phyloP scores from a whole-genome alignment of 2,329 filamentous ascomycete species.

The Pseudopithomyces maydicus region DNA sequence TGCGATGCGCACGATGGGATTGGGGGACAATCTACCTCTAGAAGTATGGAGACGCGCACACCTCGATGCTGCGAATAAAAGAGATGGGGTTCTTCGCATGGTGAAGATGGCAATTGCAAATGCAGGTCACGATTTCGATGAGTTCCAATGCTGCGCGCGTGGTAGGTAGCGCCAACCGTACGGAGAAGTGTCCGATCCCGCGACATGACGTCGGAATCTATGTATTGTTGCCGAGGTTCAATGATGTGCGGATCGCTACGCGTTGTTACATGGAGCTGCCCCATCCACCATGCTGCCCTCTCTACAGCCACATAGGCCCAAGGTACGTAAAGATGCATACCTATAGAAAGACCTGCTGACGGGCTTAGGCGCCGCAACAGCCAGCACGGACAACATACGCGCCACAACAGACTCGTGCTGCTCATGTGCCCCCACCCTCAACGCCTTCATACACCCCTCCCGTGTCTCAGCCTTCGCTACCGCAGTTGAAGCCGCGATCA shows the following conservation, averaged over 20 bases:
- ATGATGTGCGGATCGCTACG: background rate
- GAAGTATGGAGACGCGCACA: slow-evolving; percentile 22
- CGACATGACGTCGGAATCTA: slow-evolving; percentile 34
- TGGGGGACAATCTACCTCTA: slow-evolving; percentile 19
- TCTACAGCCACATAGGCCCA: slow-evolving; percentile 48
- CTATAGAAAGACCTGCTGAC: slow-evolving; percentile 16
- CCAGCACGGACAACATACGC: slow-evolving; percentile 22
- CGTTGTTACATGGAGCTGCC: slow-evolving; percentile 14
- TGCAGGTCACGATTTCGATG: slow-evolving; percentile 6
- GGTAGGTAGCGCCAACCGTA: slow-evolving; percentile 17
- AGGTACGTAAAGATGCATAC: slow-evolving; percentile 26
- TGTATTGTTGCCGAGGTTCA: slow-evolving; percentile 33
- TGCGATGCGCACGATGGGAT: slow-evolving; percentile 37
- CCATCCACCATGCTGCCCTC: slow-evolving; percentile 42
- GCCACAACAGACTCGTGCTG: slow-evolving; percentile 32
- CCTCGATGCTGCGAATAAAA: slow-evolving; percentile 36
- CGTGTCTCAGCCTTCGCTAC: slow-evolving; percentile 2
- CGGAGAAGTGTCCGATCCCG: slow-evolving; percentile 30
- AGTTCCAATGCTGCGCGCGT: slow-evolving; percentile 12
- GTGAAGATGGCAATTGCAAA: slow-evolving; percentile 16
- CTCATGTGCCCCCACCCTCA: slow-evolving; percentile 16
- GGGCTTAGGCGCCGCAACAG: slow-evolving; percentile 27
- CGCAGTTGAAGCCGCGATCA: slow-evolving; percentile 37
- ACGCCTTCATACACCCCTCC: slow-evolving; percentile 9
- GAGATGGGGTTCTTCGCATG: slow-evolving; percentile 38